phyloP scores from a whole-genome alignment of 768 basidiomycete species.

The Hortiboletus campestris region DNA sequence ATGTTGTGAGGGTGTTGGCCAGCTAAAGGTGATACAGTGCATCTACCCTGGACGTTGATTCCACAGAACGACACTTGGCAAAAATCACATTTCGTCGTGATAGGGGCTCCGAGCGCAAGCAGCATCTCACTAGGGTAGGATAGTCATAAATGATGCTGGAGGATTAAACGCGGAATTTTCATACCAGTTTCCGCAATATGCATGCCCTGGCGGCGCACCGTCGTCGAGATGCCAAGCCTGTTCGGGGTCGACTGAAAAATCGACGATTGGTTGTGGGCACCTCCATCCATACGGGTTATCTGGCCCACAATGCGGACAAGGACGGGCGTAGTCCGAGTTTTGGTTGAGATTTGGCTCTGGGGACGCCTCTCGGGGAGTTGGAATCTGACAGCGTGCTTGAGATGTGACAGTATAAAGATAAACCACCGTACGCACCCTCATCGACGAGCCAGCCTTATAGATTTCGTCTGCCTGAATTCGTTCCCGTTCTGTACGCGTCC shows the following conservation, averaged over 20 bases:
- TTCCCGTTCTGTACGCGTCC: slow-evolving; percentile 65
- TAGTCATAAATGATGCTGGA: not conserved
- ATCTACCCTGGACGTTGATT: slow-evolving; percentile 72
- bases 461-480: slow-evolving; percentile 80
- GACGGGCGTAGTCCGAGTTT: slow-evolving; percentile 64
- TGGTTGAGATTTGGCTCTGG: slow-evolving; percentile 72
- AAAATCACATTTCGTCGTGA: slow-evolving; percentile 81
- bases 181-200: slow-evolving; percentile 79
- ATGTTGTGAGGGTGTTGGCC: slow-evolving; percentile 70
- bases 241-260: slow-evolving; percentile 66
- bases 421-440: slow-evolving; percentile 52
- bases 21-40: slow-evolving; percentile 54
- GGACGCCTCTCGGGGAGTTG: slow-evolving; percentile 70
- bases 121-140: slow-evolving; percentile 58
- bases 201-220: slow-evolving; percentile 77
- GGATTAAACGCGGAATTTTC: slow-evolving; percentile 13
- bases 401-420: not conserved
- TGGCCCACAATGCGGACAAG: slow-evolving; percentile 74
- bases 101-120: slow-evolving; percentile 67
- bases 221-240: slow-evolving; percentile 77
- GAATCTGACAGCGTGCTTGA: slow-evolving; percentile 49
- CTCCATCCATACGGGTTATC: slow-evolving; percentile 76
- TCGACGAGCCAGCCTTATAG: slow-evolving; percentile 57
- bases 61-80: slow-evolving; percentile 84
- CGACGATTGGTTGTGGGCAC: slow-evolving; percentile 77